Conservation (phyloP, 441 rosid species). For the Gossypium gossypioides region DNA sequence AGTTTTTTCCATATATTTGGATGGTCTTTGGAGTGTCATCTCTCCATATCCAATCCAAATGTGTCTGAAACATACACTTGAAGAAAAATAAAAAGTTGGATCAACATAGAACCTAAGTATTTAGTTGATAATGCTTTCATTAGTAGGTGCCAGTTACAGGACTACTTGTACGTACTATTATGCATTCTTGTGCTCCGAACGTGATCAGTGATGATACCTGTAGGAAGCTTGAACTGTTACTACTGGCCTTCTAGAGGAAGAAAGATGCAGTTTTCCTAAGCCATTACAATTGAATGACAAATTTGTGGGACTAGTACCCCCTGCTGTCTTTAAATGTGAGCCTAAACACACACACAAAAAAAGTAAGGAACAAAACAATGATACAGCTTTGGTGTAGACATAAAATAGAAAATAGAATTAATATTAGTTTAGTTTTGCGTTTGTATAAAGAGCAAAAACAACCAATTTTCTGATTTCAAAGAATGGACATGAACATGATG, state of each 20-base stretch:
- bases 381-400: too few relatives aligned
- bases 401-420: too few relatives aligned
- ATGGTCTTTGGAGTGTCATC: too few relatives aligned
- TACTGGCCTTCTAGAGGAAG: conserved; percentile 33
- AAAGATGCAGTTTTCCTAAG: conserved; percentile 29
- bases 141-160: not conserved
- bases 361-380: not conserved
- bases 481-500: not conserved
- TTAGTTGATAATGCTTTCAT: not conserved
- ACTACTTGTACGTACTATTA: not conserved
- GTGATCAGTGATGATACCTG: conserved; percentile 32
- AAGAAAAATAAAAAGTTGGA: too few relatives aligned
- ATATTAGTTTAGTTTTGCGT: too few relatives aligned
- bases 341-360: conserved; percentile 24
- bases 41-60: too few relatives aligned
- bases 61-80: too few relatives aligned
- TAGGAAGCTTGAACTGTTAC: conserved; percentile 50
- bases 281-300: conserved; percentile 33
- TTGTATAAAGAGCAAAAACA: not conserved
- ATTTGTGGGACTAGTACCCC: conserved; percentile 20
- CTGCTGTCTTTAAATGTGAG: conserved; percentile 24
- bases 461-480: not conserved
- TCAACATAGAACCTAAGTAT: not conserved
- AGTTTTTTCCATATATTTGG: too few relatives aligned
- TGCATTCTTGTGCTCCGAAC: not conserved